Percentiles rank a stretch among this genome's conserved stretches.
These are phyloP conservation scores for Colletotrichum zoysiae DNA, from an alignment of 2,329 filamentous ascomycete genomes.

Conservation along the genomic window DNA sequence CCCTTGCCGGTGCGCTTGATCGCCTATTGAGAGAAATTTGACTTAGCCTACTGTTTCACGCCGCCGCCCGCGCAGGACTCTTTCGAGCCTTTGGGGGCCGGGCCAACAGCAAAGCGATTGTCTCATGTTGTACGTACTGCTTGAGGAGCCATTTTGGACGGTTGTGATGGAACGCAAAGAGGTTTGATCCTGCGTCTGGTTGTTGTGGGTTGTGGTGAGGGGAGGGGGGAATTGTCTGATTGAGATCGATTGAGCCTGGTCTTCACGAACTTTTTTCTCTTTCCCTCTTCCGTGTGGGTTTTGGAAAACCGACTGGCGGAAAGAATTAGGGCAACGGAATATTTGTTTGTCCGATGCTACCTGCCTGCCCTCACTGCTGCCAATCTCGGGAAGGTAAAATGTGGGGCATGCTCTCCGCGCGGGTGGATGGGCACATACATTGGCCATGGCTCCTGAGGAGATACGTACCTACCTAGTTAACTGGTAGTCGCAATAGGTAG, in stretches of 20 bases:
- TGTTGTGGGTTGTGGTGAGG: conserved; percentile 43
- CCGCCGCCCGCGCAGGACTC: conserved; percentile 58
- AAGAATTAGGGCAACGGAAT: conserved; percentile 40
- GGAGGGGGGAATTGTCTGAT: conserved; percentile 23
- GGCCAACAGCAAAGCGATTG: conserved; percentile 94
- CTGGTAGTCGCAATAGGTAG: background rate
- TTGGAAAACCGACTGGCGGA: conserved; percentile 11
- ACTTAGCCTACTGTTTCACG: conserved; percentile 95
- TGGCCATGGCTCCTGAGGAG: background rate
- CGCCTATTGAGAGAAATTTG: conserved; percentile 64
- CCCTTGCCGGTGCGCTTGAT: conserved; percentile 74
- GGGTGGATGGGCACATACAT: too few species aligned
- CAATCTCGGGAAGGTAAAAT: background rate
- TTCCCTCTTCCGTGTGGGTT: conserved; percentile 30
- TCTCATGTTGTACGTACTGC: conserved; percentile 84
- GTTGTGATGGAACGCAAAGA: conserved; percentile 65
- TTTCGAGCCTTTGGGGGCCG: conserved; percentile 57
- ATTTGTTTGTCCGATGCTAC: conserved; percentile 9
- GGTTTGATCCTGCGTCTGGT: conserved; percentile 86
- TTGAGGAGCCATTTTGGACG: conserved; percentile 82
- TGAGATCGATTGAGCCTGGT: conserved; percentile 33
- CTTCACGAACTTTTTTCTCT: conserved; percentile 27
- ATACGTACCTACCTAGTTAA: too few species aligned
- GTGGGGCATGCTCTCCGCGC: background rate
- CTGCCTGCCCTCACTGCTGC: background rate